phyloP scores from a whole-genome alignment of 1,139 yeast species.

The Taiozyma sp. region DNA sequence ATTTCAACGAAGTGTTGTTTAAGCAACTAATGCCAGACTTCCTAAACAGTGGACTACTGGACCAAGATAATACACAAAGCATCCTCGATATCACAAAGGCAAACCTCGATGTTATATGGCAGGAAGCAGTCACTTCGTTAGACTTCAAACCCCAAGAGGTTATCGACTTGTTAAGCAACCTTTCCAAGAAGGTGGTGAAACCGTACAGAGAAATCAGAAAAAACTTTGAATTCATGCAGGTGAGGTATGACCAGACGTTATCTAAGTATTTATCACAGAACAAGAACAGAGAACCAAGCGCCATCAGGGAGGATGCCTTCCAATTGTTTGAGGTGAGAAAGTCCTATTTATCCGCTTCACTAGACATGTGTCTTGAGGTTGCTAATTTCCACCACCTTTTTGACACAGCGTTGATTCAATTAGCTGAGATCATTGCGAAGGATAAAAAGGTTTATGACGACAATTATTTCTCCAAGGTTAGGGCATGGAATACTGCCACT shows the following conservation, averaged over 20 bases:
- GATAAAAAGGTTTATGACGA: slow-evolving; percentile 31
- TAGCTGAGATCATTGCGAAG: slow-evolving; percentile 24
- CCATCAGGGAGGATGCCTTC: slow-evolving; percentile 73
- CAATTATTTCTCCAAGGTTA: slow-evolving; percentile 31
- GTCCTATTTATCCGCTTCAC: slow-evolving; percentile 60
- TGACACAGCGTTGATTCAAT: slow-evolving; percentile 50
- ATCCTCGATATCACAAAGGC: slow-evolving; percentile 55
- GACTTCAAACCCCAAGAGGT: slow-evolving; percentile 37
- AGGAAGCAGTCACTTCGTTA: slow-evolving; percentile 40
- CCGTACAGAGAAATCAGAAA: slow-evolving; percentile 50
- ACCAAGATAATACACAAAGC: slow-evolving; percentile 68
- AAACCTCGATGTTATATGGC: slow-evolving; percentile 54
- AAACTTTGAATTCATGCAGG: slow-evolving; percentile 59
- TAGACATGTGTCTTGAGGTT: slow-evolving; percentile 57
- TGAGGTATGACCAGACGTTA: slow-evolving; percentile 62
- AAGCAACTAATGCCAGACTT: slow-evolving; percentile 56
- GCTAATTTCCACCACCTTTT: slow-evolving; percentile 50
- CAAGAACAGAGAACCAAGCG: slow-evolving; percentile 57
- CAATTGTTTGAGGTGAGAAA: slow-evolving; percentile 68
- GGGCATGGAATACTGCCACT: slow-evolving; percentile 32
- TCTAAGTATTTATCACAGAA: slow-evolving; percentile 53
- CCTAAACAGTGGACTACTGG: slow-evolving; percentile 65
- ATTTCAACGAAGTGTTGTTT: slow-evolving; percentile 42
- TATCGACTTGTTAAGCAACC: slow-evolving; percentile 36
- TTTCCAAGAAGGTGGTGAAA: slow-evolving; percentile 43